phyloP scores from a whole-genome alignment of 495 filamentous ascomycete species.

The Aspergillus nidulans region DNA sequence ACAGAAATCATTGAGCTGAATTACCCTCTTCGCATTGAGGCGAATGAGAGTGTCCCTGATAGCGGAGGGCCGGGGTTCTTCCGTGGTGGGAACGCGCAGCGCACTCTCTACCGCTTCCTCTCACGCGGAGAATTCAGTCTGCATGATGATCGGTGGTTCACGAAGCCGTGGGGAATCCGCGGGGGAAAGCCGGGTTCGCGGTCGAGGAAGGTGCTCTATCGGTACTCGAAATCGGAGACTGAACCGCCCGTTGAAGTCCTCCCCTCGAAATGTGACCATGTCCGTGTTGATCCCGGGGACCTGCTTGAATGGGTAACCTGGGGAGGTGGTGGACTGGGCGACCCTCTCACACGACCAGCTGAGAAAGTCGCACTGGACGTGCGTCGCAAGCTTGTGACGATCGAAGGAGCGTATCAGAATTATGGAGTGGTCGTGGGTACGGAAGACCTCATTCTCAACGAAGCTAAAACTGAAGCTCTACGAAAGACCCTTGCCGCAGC shows the following conservation, averaged over 20 bases:
- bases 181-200: conserved; percentile 43
- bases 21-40: conserved; percentile 46
- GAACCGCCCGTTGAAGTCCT: conserved; percentile 26
- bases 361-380: conserved; percentile 45
- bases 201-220: conserved; percentile 39
- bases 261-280: conserved; percentile 46
- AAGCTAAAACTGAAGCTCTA: conserved; percentile 27
- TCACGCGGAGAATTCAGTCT: conserved; percentile 43
- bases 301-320: conserved; percentile 50
- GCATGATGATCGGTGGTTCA: conserved; percentile 50
- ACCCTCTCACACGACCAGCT: conserved; percentile 43
- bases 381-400: conserved; percentile 41
- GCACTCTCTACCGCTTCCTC: conserved; percentile 44
- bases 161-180: conserved; percentile 47
- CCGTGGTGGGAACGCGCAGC: conserved; percentile 47
- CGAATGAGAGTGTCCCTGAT: conserved; percentile 45
- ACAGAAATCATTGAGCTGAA: conserved; percentile 49
- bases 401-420: conserved; percentile 34
- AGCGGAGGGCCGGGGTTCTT: conserved; percentile 44
- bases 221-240: conserved; percentile 28
- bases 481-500: conserved; percentile 24
- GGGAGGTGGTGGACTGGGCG: conserved; percentile 48
- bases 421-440: conserved; percentile 42
- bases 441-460: conserved; percentile 25
- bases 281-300: conserved; percentile 43